Base-by-base conservation (phyloP, 192 early-diverging fungal species). In the Coemansia sp. region DNA sequence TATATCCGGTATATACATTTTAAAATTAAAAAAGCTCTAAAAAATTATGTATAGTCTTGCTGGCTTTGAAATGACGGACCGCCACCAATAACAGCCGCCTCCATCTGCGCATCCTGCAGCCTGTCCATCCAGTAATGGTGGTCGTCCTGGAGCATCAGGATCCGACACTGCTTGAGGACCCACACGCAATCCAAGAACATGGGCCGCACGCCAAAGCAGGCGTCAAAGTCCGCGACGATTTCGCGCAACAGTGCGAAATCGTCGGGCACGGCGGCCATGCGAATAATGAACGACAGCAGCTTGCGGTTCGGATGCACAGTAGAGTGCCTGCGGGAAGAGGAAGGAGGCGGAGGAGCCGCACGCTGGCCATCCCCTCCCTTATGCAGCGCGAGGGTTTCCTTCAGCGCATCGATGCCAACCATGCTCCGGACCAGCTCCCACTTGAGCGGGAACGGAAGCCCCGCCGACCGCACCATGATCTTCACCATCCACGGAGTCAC, bases 401-500 rank as follows among this genome's bases (percentile, higher is more conserved):
- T 58, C 37, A 19, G 17, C 16, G n/a, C 17, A 7, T n/a, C 45
- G 44, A 60, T 32, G 19, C 16, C 25, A 56, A 72, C 50, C n/a
- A 22, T 12, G 25, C 7, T 19, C 42, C 20, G 62, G 17, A 66
- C 32, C 2, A 72, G 49, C 12, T 11, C 32, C 60, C 68, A 70
- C 38, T 61, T 63, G 5, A n/a, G 5, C 0, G 1, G 32, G 12
- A 67, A 69, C 41, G 71, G 42, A 5, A 54, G n/a, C 7, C 19
- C 10, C 2, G 48, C 20, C 22, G 54, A n/a, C 0, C 12, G 3
- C 11, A 73, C 10, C 5, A 73, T 20, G 60, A 70, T 67, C 19
- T 42, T 32, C 49, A 78, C 37, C 76, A 78, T 78, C 0, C 69
- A 70, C 7, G 32, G 37, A 10, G 69, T 70, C 25, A 78, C 55